Conservation (phyloP, 345 rosid species). For the Combretum micranthum region DNA sequence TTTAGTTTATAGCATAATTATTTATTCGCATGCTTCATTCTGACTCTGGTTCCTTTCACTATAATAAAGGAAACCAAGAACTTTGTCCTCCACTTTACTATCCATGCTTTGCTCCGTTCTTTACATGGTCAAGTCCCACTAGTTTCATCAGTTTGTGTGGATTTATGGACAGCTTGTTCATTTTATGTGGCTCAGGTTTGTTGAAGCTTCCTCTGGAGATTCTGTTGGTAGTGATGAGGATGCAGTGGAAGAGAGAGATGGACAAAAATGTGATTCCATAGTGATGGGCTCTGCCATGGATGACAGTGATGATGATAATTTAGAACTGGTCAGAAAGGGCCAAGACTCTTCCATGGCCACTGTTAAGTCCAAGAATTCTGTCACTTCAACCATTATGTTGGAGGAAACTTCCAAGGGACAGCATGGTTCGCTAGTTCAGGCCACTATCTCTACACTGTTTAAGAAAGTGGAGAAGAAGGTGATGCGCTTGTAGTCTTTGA, state of each 20-base stretch:
- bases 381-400: constrained; percentile 20
- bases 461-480: constrained; percentile 69
- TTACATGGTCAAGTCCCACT: background rate
- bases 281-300: constrained; percentile 7
- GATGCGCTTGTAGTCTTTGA: constrained; percentile 1
- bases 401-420: constrained; percentile 21
- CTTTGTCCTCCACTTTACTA: background rate
- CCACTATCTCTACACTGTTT: constrained; percentile 66
- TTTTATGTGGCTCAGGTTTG: constrained; percentile 37
- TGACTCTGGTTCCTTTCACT: too few species aligned
- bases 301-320: constrained; percentile 11
- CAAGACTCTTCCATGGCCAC: constrained; percentile 14
- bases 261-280: constrained; percentile 18
- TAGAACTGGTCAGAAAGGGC: constrained; percentile 7
- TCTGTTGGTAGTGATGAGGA: constrained; percentile 35
- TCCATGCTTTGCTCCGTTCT: constrained; percentile 1
- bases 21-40: too few species aligned
- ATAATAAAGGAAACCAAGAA: too few species aligned
- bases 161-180: background rate
- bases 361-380: constrained; percentile 23
- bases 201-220: constrained; percentile 56
- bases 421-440: constrained; percentile 61
- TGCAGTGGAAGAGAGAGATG: constrained; percentile 35
- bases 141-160: background rate
- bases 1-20: too few species aligned